phyloP scores from a whole-genome alignment of 2,329 filamentous ascomycete genomes.

The Hypoxylon rubiginosum region DNA sequence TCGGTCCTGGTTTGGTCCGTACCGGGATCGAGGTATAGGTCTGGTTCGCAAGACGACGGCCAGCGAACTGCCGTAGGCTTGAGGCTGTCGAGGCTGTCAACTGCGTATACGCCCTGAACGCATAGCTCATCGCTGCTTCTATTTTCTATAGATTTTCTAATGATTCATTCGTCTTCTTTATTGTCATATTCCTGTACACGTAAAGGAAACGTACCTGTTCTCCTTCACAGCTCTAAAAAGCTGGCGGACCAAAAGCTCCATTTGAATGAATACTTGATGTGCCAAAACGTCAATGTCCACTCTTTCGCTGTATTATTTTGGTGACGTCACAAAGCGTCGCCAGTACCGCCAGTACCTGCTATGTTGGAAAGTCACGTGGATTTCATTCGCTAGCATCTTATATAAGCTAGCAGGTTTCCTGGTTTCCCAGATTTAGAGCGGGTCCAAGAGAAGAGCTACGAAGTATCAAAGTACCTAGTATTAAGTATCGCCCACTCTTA shows the following conservation, averaged over 20 bases:
- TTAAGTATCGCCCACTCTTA: no score
- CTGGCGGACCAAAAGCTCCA: constrained; percentile 37
- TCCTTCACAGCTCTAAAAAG: constrained; percentile 19
- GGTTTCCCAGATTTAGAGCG: constrained; percentile 3
- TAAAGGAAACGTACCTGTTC: constrained; percentile 9
- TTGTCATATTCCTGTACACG: constrained; percentile 9
- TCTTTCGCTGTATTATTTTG: constrained; percentile 24
- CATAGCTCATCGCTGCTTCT: constrained; percentile 51
- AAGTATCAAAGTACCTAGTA: no score
- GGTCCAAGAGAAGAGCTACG: background rate
- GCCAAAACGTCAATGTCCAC: constrained; percentile 12
- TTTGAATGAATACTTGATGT: constrained; percentile 15
- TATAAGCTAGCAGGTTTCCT: background rate
- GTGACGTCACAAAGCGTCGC: constrained; percentile 35
- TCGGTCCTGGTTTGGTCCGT: background rate
- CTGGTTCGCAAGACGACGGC: constrained; percentile 19
- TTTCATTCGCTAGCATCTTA: background rate
- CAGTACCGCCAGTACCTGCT: background rate
- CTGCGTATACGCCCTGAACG: constrained; percentile 45
- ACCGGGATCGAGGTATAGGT: constrained; percentile 1
- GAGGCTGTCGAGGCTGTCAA: constrained; percentile 44
- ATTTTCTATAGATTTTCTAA: constrained; percentile 20
- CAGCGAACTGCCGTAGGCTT: constrained; percentile 35
- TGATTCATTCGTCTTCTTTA: constrained; percentile 5
- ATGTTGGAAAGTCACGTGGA: constrained; percentile 11